Evolutionary conservation across 257 asterid genomes (phyloP), one percentile per base, ranked within the genome.

Genomic region (Misopates orontium): DNA sequence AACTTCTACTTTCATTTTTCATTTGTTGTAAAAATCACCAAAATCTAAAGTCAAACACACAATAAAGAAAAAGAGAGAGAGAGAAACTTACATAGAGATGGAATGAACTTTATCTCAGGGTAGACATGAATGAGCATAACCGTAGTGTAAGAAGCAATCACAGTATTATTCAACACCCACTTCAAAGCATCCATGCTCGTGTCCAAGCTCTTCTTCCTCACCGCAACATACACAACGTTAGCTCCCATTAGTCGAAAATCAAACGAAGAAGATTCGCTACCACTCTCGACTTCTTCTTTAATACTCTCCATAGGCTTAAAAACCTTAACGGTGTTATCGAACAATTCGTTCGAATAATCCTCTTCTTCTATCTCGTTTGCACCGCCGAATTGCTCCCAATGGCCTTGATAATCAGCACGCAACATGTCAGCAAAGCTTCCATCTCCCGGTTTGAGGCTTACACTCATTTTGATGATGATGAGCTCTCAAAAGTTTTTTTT

Each of bases 161-260:
- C 45, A 20, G 39, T 19, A 21, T 63, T 15, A 20, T 63, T 49
- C 44, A 63, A n/a, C 67, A 15, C 36, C 90, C 90, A 84, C 4
- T 54, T 5, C 60, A 84, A 69, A 0, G 87, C 90, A 66, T 77
- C 90, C 83, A 79, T 79, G 73, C 85, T 79, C 12, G 84, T 28
- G 15, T 78, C 80, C 56, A 59, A 76, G 39, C 51, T 67, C 48
- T 69, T 66, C 60, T 60, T 70, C 51, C 79, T 64, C 54, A 84
- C 72, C 36, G 63, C 87, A 32, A 84, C 85, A 28, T 79, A 82
- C 56, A 79, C 80, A 21, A 40, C 77, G 24, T 74, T 77, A 0
- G 23, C 71, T 5, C 66, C 61, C 64, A 54, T 23, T 55, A 69
- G 51, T 8, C 61, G 59, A 21, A 70, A 76, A 60, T 73, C 79